Conservation (phyloP, 2,329 filamentous ascomycete genomes). For the Torrubiella hemipterigena region DNA sequence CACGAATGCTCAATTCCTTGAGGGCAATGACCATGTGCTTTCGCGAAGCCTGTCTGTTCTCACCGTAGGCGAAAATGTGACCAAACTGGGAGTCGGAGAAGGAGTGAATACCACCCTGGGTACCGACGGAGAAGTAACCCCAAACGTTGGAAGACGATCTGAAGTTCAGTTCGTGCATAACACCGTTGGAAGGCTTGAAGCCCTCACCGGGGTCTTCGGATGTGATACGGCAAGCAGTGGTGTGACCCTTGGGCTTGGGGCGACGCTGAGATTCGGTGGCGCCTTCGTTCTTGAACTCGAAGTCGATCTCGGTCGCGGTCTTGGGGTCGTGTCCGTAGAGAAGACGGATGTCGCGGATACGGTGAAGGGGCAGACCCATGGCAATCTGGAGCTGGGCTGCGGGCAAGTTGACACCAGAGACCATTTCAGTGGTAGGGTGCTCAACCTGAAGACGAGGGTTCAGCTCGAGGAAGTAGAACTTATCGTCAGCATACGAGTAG, state of each 20-base stretch:
- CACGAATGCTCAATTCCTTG: constrained; percentile 98
- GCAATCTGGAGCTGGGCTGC: constrained; percentile 97
- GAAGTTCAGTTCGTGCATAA: constrained; percentile 99
- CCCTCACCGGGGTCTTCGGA: constrained; percentile 98
- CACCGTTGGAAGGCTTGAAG: constrained; percentile 98
- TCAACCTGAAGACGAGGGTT: constrained; percentile 99
- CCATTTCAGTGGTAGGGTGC: constrained; percentile 99
- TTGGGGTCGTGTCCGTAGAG: constrained; percentile 93
- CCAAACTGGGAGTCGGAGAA: constrained; percentile 99
- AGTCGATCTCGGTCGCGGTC: constrained; percentile 79
- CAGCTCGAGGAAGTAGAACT: constrained; percentile 98
- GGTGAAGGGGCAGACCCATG: constrained; percentile 94
- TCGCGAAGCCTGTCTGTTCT: constrained; percentile 88
- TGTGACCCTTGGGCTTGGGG: constrained; percentile 90
- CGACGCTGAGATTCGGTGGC: constrained; percentile 78
- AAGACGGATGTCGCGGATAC: constrained; percentile 90
- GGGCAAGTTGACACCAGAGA: constrained; percentile 91
- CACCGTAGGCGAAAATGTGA: constrained; percentile 97
- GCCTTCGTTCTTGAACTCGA: constrained; percentile 81
- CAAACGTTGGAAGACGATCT: constrained; percentile 96
- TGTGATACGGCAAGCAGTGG: constrained; percentile 96
- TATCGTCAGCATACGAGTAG: constrained; percentile 94
- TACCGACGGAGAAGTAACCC: constrained; percentile 99
- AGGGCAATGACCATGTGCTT: constrained; percentile 99
- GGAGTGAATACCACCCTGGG: constrained; percentile 92